Evolutionary conservation across 2,329 filamentous ascomycete genomes (phyloP).

Genomic region (Thyridium curvatum): DNA sequence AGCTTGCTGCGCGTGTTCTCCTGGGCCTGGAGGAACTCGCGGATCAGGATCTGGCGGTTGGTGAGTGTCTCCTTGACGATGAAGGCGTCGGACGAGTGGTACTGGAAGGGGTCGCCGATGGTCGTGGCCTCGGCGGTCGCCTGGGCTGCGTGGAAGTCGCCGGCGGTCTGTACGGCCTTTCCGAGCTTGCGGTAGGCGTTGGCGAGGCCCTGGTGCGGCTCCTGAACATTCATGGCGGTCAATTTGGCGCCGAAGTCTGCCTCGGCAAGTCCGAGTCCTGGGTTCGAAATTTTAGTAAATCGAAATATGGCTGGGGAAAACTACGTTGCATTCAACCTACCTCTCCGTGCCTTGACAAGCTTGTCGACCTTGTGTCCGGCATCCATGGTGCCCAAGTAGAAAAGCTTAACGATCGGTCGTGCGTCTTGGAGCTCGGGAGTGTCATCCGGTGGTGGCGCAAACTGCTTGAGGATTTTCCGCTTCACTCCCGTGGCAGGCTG

Average conservation of each 20-base stretch:
- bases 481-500: constrained; percentile 94
- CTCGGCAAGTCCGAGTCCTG: constrained; percentile 85
- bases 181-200: constrained; percentile 94
- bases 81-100: constrained; percentile 92
- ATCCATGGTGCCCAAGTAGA: constrained; percentile 94
- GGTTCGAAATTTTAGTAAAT: constrained; percentile 12
- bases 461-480: constrained; percentile 94
- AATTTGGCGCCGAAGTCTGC: constrained; percentile 91
- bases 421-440: constrained; percentile 90
- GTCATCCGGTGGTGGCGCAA: constrained; percentile 93
- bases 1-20: constrained; percentile 77
- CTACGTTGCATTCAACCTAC: constrained; percentile 45
- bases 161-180: constrained; percentile 85
- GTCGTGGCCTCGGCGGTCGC: constrained; percentile 95
- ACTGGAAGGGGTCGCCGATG: constrained; percentile 85
- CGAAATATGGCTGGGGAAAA: neutral
- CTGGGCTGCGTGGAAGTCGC: constrained; percentile 93
- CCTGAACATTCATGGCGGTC: constrained; percentile 78
- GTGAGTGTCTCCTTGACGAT: constrained; percentile 98
- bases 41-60: constrained; percentile 92
- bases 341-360: constrained; percentile 84
- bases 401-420: constrained; percentile 85
- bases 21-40: constrained; percentile 88
- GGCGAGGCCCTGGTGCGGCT: constrained; percentile 79
- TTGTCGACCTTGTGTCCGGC: constrained; percentile 95